These are phyloP conservation scores for Saturnispora silvae DNA, from an alignment of 805 yeast species.

Conservation along the genomic window DNA sequence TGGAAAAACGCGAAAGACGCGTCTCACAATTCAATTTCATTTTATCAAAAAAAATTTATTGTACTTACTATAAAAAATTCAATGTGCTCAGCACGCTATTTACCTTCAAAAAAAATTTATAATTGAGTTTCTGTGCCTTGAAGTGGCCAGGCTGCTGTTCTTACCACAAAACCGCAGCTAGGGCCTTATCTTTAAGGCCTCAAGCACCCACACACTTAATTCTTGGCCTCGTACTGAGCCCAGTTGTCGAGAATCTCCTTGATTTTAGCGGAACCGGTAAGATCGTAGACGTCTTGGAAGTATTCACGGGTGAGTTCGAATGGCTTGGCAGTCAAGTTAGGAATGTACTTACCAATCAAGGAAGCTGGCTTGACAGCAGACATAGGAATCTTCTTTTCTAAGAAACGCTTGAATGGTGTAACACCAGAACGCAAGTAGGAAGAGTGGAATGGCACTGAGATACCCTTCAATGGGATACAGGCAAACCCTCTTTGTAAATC, in stretches of 20 bases:
- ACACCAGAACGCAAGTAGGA: constrained; percentile 98
- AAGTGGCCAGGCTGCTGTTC: too few relatives aligned
- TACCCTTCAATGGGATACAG: constrained; percentile 95
- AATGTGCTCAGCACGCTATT: too few relatives aligned
- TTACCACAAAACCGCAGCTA: too few relatives aligned
- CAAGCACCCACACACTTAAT: too few relatives aligned
- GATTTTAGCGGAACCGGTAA: constrained; percentile 87
- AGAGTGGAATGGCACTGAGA: constrained; percentile 99
- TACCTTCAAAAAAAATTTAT: too few relatives aligned
- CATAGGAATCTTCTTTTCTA: constrained; percentile 89
- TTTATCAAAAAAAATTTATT: too few relatives aligned
- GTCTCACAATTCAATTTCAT: too few relatives aligned
- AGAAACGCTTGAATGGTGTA: constrained; percentile 96
- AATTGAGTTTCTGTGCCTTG: too few relatives aligned
- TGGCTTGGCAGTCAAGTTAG: constrained; percentile 97
- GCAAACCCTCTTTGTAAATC: constrained; percentile 97
- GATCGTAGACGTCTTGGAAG: constrained; percentile 88
- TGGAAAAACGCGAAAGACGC: too few relatives aligned
- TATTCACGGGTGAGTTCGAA: constrained; percentile 93
- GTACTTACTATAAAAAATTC: too few relatives aligned
- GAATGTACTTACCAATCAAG: constrained; percentile 91
- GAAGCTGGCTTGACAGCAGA: constrained; percentile 92
- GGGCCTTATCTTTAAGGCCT: too few relatives aligned
- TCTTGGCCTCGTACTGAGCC: constrained; percentile 80
- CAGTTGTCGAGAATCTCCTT: constrained; percentile 87